Evolutionary conservation across 495 filamentous ascomycete genomes (phyloP).

Genomic region (Annulohypoxylon nitens): DNA sequence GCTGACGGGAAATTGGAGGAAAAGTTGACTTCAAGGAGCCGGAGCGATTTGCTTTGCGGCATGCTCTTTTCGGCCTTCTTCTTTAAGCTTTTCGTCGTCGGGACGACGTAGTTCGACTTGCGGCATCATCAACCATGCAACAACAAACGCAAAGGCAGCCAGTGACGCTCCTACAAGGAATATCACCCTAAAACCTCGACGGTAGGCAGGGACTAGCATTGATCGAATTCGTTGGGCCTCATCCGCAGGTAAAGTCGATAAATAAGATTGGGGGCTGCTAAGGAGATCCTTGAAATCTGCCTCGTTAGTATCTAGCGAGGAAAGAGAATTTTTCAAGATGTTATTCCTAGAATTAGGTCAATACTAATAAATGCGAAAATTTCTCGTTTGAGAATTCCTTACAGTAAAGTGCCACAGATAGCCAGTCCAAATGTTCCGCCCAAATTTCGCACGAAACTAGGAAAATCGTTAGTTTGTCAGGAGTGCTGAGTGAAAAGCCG

Average conservation of each 20-base stretch:
- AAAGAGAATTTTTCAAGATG: slow-evolving; percentile 55
- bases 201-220: slow-evolving; percentile 62
- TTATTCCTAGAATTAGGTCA: slow-evolving; percentile 58
- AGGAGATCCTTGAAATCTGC: slow-evolving; percentile 46
- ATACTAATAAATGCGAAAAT: not conserved
- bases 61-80: slow-evolving; percentile 54
- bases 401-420: slow-evolving; percentile 66
- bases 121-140: slow-evolving; percentile 62
- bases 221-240: slow-evolving; percentile 56
- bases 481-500: not conserved
- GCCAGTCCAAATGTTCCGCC: slow-evolving; percentile 68
- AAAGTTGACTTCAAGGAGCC: slow-evolving; percentile 8
- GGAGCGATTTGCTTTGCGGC: slow-evolving; percentile 25
- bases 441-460: slow-evolving; percentile 65
- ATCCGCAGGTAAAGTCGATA: slow-evolving; percentile 51
- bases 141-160: slow-evolving; percentile 60
- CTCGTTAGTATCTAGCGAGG: slow-evolving; percentile 48
- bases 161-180: slow-evolving; percentile 63
- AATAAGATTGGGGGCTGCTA: slow-evolving; percentile 45
- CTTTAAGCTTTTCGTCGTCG: slow-evolving; percentile 64
- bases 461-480: not conserved
- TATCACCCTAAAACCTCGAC: slow-evolving; percentile 63
- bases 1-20: not conserved
- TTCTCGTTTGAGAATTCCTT: slow-evolving; percentile 1
- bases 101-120: slow-evolving; percentile 59